Percentiles rank a stretch among this genome's conserved stretches.
These are phyloP conservation scores for Pseudonitzschia multiseries DNA, from an alignment of 108 stramenopile genomes.

Conservation along the genomic window DNA sequence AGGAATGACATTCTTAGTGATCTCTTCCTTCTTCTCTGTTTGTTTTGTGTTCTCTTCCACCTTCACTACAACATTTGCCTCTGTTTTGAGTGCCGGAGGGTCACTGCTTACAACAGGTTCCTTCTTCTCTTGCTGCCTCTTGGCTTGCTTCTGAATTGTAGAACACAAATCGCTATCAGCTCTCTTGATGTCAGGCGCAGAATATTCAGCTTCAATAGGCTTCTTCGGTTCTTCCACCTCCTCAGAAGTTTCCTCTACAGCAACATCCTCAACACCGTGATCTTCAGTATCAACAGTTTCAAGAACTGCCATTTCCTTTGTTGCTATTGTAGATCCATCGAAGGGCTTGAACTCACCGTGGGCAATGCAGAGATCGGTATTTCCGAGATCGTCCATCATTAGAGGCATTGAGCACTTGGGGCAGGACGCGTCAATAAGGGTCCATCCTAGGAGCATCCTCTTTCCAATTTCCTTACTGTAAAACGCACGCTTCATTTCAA, in stretches of 20 bases:
- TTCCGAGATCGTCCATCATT: conserved; percentile 42
- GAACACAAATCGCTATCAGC: conserved; percentile 2
- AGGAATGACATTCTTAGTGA: conserved; percentile 1
- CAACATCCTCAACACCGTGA: neutral
- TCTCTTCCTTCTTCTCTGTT: neutral
- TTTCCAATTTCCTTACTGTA: conserved; percentile 61
- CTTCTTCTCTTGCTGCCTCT: neutral
- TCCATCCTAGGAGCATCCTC: conserved; percentile 56
- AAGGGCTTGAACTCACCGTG: conserved; percentile 25
- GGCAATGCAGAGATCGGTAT: conserved; percentile 47
- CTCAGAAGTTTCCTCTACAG: neutral
- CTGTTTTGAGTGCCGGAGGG: conserved; percentile 23
- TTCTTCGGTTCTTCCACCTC: neutral
- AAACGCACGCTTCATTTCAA: conserved; percentile 41
- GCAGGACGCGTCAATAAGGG: conserved; percentile 49
- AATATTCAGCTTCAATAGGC: too few relatives aligned
- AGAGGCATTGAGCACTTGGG: conserved; percentile 53
- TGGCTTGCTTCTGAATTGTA: neutral
- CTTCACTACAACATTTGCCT: neutral
- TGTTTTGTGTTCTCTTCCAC: neutral
- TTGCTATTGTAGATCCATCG: conserved; percentile 20
- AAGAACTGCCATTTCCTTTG: conserved; percentile 8
- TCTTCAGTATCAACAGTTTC: conserved; percentile 14
- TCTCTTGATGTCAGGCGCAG: neutral
- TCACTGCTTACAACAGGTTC: neutral